Conservation (phyloP, 495 filamentous ascomycete genomes). For the Hyphodiscus hymeniophilus region DNA sequence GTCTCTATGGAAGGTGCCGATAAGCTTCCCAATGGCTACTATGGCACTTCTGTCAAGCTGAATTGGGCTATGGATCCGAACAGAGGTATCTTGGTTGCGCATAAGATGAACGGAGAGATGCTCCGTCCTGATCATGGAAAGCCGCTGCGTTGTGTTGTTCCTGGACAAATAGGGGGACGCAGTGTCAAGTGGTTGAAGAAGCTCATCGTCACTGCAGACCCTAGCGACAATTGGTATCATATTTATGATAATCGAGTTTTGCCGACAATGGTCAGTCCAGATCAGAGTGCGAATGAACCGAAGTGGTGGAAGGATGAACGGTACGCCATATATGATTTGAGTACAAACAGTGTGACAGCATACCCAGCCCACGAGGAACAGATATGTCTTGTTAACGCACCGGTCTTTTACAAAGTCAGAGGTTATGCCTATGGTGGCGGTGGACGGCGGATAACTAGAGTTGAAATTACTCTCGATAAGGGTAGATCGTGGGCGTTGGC, state of each 20-base stretch:
- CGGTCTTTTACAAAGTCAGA: slow-evolving; percentile 51
- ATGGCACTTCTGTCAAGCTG: slow-evolving; percentile 83
- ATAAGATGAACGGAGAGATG: slow-evolving; percentile 87
- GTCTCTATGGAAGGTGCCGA: slow-evolving; percentile 94
- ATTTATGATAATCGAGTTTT: slow-evolving; percentile 91
- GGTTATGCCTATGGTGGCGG: slow-evolving; percentile 92
- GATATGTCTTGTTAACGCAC: slow-evolving; percentile 41
- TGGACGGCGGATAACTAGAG: slow-evolving; percentile 73
- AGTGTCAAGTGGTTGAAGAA: slow-evolving; percentile 95
- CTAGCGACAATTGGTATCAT: slow-evolving; percentile 95
- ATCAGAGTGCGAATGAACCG: slow-evolving; percentile 65
- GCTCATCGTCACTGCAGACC: slow-evolving; percentile 66
- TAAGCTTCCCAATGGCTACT: slow-evolving; percentile 80
- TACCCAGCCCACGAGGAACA: slow-evolving; percentile 78
- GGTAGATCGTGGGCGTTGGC: slow-evolving; percentile 78
- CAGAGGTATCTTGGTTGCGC: slow-evolving; percentile 78
- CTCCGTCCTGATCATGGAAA: slow-evolving; percentile 84
- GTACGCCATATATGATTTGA: slow-evolving; percentile 93
- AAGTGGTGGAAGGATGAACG: slow-evolving; percentile 86
- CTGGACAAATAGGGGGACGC: slow-evolving; percentile 87
- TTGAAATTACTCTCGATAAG: slow-evolving; percentile 81
- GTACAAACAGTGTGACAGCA: slow-evolving; percentile 75
- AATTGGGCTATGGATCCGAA: slow-evolving; percentile 85
- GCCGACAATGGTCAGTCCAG: slow-evolving; percentile 80
- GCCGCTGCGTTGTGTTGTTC: slow-evolving; percentile 77